Conservation (phyloP, 164 flowering plant species). For the Taxillus chinensis region DNA sequence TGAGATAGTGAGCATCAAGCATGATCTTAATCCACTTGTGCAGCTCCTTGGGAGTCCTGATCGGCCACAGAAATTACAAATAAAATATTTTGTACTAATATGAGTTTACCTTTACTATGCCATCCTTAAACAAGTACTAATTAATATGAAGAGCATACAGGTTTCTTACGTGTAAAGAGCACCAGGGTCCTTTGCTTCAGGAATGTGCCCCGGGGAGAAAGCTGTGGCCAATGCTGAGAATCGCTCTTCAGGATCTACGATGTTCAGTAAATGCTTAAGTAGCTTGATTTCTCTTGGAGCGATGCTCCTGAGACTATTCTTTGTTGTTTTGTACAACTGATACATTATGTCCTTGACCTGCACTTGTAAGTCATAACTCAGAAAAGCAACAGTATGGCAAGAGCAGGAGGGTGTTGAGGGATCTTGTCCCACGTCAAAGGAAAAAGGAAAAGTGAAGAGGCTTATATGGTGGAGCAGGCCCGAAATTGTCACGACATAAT, state of each 20-base stretch:
- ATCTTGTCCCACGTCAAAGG: no score
- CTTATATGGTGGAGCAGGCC: no score
- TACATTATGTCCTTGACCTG: conserved; percentile 97
- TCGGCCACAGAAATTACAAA: conserved; percentile 8
- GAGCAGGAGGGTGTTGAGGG: no score
- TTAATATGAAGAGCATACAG: not conserved
- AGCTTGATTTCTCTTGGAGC: conserved; percentile 88
- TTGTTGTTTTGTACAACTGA: conserved; percentile 71
- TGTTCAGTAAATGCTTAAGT: conserved; percentile 78
- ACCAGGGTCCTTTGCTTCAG: conserved; percentile 48
- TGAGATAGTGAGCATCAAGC: conserved; percentile 82
- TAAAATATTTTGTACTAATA: not conserved
- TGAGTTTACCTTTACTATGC: no score
- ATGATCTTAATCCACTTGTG: conserved; percentile 86
- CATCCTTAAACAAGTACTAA: no score
- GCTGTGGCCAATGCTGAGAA: conserved; percentile 88
- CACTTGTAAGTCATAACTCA: conserved; percentile 6
- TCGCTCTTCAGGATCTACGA: conserved; percentile 92
- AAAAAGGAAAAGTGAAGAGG: no score
- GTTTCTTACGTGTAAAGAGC: conserved; percentile 63
- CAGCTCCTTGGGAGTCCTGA: conserved; percentile 85
- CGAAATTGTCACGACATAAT: no score
- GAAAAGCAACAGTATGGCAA: not conserved
- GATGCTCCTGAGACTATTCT: conserved; percentile 79
- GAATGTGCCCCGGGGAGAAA: conserved; percentile 77